These are phyloP conservation scores for Psilocybe cubensis DNA, from an alignment of 768 basidiomycete species.

Conservation along the genomic window DNA sequence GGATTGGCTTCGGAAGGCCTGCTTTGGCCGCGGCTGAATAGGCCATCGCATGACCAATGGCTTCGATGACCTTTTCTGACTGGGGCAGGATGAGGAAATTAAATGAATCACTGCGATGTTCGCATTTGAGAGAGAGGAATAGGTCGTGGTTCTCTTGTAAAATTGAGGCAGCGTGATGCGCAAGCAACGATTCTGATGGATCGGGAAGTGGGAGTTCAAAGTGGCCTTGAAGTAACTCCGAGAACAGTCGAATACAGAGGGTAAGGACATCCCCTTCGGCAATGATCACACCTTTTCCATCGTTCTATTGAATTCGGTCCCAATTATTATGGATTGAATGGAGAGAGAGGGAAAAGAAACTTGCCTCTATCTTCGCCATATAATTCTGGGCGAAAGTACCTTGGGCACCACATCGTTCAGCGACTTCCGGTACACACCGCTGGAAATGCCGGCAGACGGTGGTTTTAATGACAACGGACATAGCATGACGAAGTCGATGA, in stretches of 20 bases:
- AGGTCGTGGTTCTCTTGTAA: constrained; percentile 50
- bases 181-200: constrained; percentile 53
- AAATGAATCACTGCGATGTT: constrained; percentile 55
- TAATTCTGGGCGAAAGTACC: constrained; percentile 69
- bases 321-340: constrained; percentile 14
- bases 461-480: constrained; percentile 60
- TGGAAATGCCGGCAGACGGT: constrained; percentile 58
- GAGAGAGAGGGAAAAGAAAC: constrained; percentile 1
- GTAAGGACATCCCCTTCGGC: constrained; percentile 59
- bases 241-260: constrained; percentile 57
- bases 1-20: constrained; percentile 48
- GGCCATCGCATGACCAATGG: constrained; percentile 67
- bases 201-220: constrained; percentile 56
- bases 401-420: constrained; percentile 69
- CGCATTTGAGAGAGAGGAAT: constrained; percentile 36
- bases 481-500: constrained; percentile 53
- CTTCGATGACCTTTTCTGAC: constrained; percentile 54
- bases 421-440: constrained; percentile 51
- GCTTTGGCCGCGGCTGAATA: constrained; percentile 54
- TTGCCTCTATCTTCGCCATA: constrained; percentile 57
- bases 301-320: constrained; percentile 33
- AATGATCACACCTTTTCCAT: constrained; percentile 61
- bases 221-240: constrained; percentile 60
- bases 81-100: constrained; percentile 60
- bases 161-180: constrained; percentile 49